Conservation (phyloP, 805 yeast species). For the Brettanomyces anomalus region DNA sequence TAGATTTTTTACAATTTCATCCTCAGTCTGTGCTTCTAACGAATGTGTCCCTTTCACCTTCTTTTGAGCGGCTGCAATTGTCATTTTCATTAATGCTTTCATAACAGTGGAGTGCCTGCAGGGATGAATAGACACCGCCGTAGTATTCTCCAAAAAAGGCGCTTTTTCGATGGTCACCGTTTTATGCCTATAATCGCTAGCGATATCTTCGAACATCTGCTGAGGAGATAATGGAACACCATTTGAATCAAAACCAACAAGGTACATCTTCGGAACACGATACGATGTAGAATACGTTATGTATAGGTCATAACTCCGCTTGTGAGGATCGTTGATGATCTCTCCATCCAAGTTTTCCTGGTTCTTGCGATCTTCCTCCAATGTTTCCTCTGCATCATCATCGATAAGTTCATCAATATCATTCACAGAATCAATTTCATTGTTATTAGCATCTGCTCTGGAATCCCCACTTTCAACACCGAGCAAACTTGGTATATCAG, state of each 20-base stretch:
- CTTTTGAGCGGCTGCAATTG: conserved; percentile 38
- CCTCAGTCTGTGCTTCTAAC: conserved; percentile 14
- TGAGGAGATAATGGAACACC: conserved; percentile 83
- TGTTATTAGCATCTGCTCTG: conserved; percentile 17
- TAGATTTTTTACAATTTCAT: conserved; percentile 31
- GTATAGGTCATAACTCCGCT: conserved; percentile 78
- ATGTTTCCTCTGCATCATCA: conserved; percentile 22
- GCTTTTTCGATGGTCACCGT: conserved; percentile 94
- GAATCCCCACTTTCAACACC: conserved; percentile 1
- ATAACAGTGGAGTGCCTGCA: conserved; percentile 93
- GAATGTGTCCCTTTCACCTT: conserved; percentile 16
- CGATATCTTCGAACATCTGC: conserved; percentile 91
- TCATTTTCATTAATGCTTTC: conserved; percentile 75
- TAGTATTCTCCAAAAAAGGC: conserved; percentile 69
- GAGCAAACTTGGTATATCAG: not conserved
- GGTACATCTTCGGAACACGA: conserved; percentile 89
- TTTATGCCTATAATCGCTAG: conserved; percentile 85
- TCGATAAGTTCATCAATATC: conserved; percentile 33
- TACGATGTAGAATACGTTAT: conserved; percentile 92
- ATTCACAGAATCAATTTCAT: conserved; percentile 21
- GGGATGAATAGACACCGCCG: conserved; percentile 89
- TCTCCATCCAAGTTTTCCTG: conserved; percentile 27
- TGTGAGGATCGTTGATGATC: conserved; percentile 29
- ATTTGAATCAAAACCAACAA: conserved; percentile 75
- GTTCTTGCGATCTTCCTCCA: conserved; percentile 20